phyloP scores from a whole-genome alignment of 2,329 filamentous ascomycete species.

The Sclerotinia spermophila region DNA sequence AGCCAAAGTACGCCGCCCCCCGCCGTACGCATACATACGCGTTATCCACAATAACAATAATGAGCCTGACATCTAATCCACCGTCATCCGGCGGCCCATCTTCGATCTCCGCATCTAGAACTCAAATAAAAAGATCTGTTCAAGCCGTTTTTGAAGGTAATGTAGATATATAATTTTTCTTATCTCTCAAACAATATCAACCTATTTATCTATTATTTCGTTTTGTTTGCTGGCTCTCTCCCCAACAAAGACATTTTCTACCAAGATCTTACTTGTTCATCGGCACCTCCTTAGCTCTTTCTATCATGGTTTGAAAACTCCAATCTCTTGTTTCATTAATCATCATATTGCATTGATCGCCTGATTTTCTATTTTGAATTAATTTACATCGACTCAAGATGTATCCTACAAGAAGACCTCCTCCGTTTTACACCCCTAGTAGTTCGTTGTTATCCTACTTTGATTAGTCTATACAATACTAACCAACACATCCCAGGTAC shows the following conservation, averaged over 20 bases:
- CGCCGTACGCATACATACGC: conserved; percentile 14
- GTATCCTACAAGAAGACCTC: conserved; percentile 32
- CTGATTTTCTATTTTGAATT: conserved; percentile 13
- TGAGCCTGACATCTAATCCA: conserved; percentile 37
- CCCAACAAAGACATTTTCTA: neutral
- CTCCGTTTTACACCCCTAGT: conserved; percentile 33
- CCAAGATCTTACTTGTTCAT: neutral
- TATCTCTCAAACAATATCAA: conserved; percentile 10
- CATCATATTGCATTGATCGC: conserved; percentile 20
- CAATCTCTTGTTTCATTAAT: conserved; percentile 21
- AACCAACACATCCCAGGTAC: conserved; percentile 44
- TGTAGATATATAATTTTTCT: conserved; percentile 9
- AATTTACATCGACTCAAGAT: conserved; percentile 25
- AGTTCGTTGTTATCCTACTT: conserved; percentile 26
- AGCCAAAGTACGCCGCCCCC: conserved; percentile 8
- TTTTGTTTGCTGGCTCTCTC: neutral
- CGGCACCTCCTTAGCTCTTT: neutral
- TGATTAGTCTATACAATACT: conserved; percentile 38
- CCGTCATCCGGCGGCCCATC: conserved; percentile 36
- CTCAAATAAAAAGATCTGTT: conserved; percentile 55
- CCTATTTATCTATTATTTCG: conserved; percentile 16
- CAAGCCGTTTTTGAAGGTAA: conserved; percentile 60
- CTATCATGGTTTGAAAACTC: conserved; percentile 5
- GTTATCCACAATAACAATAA: conserved; percentile 21
- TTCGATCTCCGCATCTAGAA: conserved; percentile 38